A percentile compares a stretch with the other conserved stretches of the same genome.
phyloP scores from a whole-genome alignment of 192 early-diverging fungal genomes.

The Coemansia sp. region DNA sequence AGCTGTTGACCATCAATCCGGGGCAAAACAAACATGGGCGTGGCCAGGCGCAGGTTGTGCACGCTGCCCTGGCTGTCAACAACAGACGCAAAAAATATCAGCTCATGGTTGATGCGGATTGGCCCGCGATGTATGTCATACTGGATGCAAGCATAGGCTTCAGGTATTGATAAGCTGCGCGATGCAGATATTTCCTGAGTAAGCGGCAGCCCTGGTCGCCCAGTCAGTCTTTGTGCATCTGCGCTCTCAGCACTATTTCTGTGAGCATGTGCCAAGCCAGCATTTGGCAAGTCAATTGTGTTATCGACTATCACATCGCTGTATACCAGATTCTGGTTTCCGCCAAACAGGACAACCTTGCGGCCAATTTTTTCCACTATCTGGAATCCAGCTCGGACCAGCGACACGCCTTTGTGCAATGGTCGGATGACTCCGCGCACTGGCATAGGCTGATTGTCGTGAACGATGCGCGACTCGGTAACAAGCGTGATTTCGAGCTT shows the following conservation, averaged over 20 bases:
- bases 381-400: slow-evolving; percentile 40
- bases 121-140: slow-evolving; percentile 48
- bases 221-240: too few species aligned
- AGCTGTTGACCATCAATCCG: slow-evolving; percentile 18
- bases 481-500: slow-evolving; percentile 36
- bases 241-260: too few species aligned
- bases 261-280: slow-evolving; percentile 8
- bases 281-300: slow-evolving; percentile 19
- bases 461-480: slow-evolving; percentile 31
- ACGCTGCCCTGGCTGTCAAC: slow-evolving; percentile 14
- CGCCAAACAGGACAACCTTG: slow-evolving; percentile 14
- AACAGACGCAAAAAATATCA: slow-evolving; percentile 33
- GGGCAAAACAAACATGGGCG: slow-evolving; percentile 45
- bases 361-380: slow-evolving; percentile 27
- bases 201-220: slow-evolving; percentile 9
- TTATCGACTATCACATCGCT: slow-evolving; percentile 23
- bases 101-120: slow-evolving; percentile 38
- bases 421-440: slow-evolving; percentile 44
- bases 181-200: slow-evolving; percentile 30
- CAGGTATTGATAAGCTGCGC: slow-evolving; percentile 34
- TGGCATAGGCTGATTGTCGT: slow-evolving; percentile 39
- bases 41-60: slow-evolving; percentile 47
- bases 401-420: slow-evolving; percentile 36
- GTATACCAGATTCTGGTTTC: slow-evolving; percentile 5
- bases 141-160: slow-evolving; percentile 44